Conservation (phyloP, 2,329 filamentous ascomycete species). For the Diaporthe citrichinensis region DNA sequence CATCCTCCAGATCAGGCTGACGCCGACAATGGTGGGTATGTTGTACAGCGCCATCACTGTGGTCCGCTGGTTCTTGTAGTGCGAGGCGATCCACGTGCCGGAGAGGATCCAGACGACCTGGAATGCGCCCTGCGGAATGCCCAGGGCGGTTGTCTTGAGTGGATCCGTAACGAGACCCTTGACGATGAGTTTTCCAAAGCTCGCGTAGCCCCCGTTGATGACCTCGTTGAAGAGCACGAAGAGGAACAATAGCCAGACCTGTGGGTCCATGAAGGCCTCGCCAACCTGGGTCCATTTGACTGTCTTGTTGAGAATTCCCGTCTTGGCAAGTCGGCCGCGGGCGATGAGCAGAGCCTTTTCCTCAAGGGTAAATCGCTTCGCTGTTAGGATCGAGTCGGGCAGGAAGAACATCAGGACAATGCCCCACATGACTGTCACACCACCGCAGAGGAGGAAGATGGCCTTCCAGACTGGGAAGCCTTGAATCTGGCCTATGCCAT, state of each 20-base stretch:
- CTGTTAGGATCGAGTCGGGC: conserved; percentile 58
- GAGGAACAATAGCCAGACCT: conserved; percentile 60
- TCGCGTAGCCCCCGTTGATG: conserved; percentile 67
- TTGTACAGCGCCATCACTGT: conserved; percentile 66
- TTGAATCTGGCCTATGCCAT: conserved; percentile 57
- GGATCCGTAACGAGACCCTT: conserved; percentile 61
- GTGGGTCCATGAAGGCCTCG: conserved; percentile 60
- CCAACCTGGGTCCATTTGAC: conserved; percentile 64
- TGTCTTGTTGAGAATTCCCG: conserved; percentile 61
- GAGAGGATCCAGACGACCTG: conserved; percentile 67
- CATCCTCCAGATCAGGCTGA: conserved; percentile 65
- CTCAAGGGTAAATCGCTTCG: conserved; percentile 57
- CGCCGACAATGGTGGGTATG: conserved; percentile 64
- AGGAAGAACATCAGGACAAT: conserved; percentile 55
- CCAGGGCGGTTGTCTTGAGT: conserved; percentile 64
- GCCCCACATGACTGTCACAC: conserved; percentile 59
- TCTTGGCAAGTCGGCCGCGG: conserved; percentile 53
- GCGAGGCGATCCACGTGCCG: conserved; percentile 65
- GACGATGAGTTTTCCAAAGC: conserved; percentile 69
- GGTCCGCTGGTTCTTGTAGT: conserved; percentile 64
- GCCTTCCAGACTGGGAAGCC: conserved; percentile 59
- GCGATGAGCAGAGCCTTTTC: conserved; percentile 60
- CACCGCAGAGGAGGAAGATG: conserved; percentile 61
- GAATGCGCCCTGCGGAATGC: conserved; percentile 68
- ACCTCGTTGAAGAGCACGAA: conserved; percentile 66